phyloP scores from a whole-genome alignment of 176 grass and related monocot species.

The Olyra latifolia region DNA sequence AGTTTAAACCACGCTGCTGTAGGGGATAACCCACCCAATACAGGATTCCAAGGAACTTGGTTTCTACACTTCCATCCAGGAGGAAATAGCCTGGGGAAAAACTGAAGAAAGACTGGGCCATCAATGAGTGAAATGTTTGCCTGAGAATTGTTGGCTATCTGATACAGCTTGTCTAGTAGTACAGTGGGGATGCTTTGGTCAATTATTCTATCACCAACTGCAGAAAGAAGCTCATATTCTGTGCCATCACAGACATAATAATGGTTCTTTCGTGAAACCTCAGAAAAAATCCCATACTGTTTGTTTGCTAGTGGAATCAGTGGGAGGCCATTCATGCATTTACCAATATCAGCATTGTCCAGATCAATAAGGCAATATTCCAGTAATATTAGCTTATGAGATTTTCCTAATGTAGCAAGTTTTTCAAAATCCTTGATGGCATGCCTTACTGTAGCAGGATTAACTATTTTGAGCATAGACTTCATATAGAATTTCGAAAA shows the following conservation, averaged over 20 bases:
- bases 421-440: constrained; percentile 60
- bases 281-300: constrained; percentile 72
- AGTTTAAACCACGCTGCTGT: constrained; percentile 77
- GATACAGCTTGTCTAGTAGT: constrained; percentile 59
- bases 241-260: constrained; percentile 77
- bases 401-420: constrained; percentile 52
- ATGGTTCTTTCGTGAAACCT: constrained; percentile 35
- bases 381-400: constrained; percentile 69
- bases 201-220: constrained; percentile 71
- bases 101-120: constrained; percentile 63
- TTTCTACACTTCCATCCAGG: constrained; percentile 77
- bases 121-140: constrained; percentile 73
- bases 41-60: constrained; percentile 75
- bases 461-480: constrained; percentile 53
- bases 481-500: constrained; percentile 62
- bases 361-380: constrained; percentile 85
- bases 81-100: constrained; percentile 82
- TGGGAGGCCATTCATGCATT: constrained; percentile 71
- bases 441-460: constrained; percentile 63
- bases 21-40: constrained; percentile 49
- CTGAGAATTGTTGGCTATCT: constrained; percentile 59
- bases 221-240: constrained; percentile 75
- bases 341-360: constrained; percentile 56
- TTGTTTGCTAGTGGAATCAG: constrained; percentile 88
- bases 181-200: constrained; percentile 64